Percentiles rank a stretch among this genome's conserved stretches.
These are phyloP conservation scores for Blastocystis sp. DNA, from an alignment of 352 stramenopile species.

Conservation along the genomic window DNA sequence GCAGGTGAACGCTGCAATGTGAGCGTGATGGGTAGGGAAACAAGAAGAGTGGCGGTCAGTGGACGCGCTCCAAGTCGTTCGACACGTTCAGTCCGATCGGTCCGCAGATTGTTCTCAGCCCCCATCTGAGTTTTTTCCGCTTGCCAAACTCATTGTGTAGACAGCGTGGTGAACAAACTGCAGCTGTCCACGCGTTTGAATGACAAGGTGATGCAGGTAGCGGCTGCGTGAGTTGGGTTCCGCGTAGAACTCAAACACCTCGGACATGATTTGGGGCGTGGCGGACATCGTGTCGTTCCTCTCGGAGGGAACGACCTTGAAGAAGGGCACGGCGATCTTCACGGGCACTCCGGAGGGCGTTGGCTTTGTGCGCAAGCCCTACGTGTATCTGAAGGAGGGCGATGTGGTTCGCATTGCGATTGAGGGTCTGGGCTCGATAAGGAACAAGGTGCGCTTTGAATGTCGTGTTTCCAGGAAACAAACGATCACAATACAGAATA, in stretches of 20 bases:
- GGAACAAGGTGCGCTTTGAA: constrained; percentile 81
- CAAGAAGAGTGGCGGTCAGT: constrained; percentile 85
- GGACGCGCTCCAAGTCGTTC: constrained; percentile 86
- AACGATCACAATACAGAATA: neutral
- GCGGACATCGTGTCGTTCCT: constrained; percentile 86
- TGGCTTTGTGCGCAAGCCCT: constrained; percentile 83
- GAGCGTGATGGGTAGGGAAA: constrained; percentile 64
- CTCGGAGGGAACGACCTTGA: constrained; percentile 86
- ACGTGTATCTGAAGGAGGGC: constrained; percentile 83
- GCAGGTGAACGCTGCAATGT: constrained; percentile 78
- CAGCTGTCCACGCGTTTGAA: constrained; percentile 84
- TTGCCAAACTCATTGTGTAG: neutral
- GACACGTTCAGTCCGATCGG: constrained; percentile 88
- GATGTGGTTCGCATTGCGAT: constrained; percentile 86
- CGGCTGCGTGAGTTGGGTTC: neutral
- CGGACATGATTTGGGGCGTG: constrained; percentile 89
- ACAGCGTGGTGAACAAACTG: constrained; percentile 78
- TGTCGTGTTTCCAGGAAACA: constrained; percentile 64
- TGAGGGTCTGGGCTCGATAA: constrained; percentile 83
- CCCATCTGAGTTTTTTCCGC: constrained; percentile 59
- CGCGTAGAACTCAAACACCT: constrained; percentile 82
- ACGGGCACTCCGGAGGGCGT: constrained; percentile 88
- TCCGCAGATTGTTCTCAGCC: constrained; percentile 82
- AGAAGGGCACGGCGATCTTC: constrained; percentile 85
- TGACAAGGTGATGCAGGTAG: constrained; percentile 81